Base-by-base conservation (phyloP, 192 early-diverging fungal species). In the Backusella luteola region DNA sequence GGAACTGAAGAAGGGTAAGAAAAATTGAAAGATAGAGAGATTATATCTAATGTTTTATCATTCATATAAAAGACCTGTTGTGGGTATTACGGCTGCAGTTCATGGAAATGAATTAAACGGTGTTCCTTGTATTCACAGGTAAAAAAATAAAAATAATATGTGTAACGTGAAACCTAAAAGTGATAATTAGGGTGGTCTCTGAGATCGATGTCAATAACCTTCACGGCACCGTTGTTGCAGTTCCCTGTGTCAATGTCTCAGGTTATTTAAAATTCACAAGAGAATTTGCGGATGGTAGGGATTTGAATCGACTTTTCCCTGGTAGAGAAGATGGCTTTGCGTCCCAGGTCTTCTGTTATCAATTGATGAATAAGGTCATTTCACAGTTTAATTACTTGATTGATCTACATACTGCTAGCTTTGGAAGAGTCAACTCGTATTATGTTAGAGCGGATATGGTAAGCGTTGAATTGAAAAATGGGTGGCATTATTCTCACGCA, bases 81-180 rank as follows among this genome's bases (percentile, higher is more conserved):
- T 80, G 9, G 79, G 79, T 36, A 77, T 80, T 29, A 97, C 96
- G 0, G 95, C 96, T 14, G 96, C 94, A 0, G 86, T 97, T 6
- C 96, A 97, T 77, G 96, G 96, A 73, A 96, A 97, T 76, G 96
- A 97, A 75, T 84, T 97, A 63, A 97, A 97, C 74, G 96, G 96
- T 26, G 93, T 97, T 26, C 96, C 96, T 12, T 89, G 93, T 76
- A 97, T 95, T 49, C 96, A 97, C 76, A 87, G 93, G 74, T 76
- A 67, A 73, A 35, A n/a, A 29, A 32, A 4, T 9, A 35, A 68
- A 14, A 38, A 32, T 32, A 1, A 32, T 49, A n/a, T 9, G 29
- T 69, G 17, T 69, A 32, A 29, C 49, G n/a, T 73, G 39, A 34
- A 23, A 19, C 21, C n/a, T 73, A 36, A 34, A 39, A 12, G 0